Conservation (phyloP, 257 asterid genomes). For the Leptodermis oblonga region DNA sequence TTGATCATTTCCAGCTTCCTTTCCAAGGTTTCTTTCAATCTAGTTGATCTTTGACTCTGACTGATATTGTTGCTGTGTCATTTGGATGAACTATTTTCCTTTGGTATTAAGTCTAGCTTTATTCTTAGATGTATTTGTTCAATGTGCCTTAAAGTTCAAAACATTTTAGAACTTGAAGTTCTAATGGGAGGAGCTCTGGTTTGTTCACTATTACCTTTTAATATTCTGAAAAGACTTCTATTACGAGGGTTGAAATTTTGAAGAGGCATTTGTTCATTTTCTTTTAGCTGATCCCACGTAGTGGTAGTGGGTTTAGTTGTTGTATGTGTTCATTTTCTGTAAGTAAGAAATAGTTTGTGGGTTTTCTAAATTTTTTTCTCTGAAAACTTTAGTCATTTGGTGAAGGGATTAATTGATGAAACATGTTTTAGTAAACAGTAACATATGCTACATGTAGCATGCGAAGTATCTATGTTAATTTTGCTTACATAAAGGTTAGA, state of each 20-base stretch:
- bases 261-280: neutral
- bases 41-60: neutral
- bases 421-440: too few relatives aligned
- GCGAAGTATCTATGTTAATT: neutral
- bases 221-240: neutral
- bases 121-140: neutral
- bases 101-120: neutral
- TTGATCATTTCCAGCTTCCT: constrained; percentile 77
- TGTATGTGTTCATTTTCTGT: too few relatives aligned
- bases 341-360: too few relatives aligned
- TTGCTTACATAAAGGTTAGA: neutral
- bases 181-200: neutral
- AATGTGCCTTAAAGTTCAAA: neutral
- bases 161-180: neutral
- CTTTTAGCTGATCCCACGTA: too few relatives aligned
- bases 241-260: too few relatives aligned
- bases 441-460: neutral
- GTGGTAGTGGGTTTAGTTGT: too few relatives aligned
- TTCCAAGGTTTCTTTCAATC: constrained; percentile 53
- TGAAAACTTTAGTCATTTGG: too few relatives aligned
- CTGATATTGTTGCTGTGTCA: neutral
- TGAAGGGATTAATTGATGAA: too few relatives aligned
- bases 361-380: too few relatives aligned
- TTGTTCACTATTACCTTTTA: neutral
- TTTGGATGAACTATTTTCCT: neutral